These are phyloP conservation scores for Rheum nobile DNA, from an alignment of 148 eudicot species.

Conservation along the genomic window DNA sequence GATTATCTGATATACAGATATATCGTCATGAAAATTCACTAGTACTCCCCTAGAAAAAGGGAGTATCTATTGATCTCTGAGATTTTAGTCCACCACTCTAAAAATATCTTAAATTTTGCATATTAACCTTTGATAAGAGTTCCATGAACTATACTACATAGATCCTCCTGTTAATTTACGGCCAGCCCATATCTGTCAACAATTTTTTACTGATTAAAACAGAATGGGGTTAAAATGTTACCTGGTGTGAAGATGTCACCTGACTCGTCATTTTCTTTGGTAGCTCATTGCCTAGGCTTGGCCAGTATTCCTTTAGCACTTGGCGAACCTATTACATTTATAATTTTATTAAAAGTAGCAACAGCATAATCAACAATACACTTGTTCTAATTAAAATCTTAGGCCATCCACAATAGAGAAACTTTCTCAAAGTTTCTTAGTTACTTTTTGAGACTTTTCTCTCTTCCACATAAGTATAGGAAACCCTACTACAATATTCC, in stretches of 20 bases:
- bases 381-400: conserved; percentile 5
- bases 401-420: too few species aligned
- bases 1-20: background rate
- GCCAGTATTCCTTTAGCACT: conserved; percentile 53
- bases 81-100: background rate
- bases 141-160: background rate
- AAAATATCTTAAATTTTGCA: too few species aligned
- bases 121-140: background rate
- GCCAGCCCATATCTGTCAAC: background rate
- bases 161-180: background rate
- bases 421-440: too few species aligned
- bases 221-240: conserved; percentile 13
- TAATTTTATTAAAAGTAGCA: conserved; percentile 8
- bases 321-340: conserved; percentile 53
- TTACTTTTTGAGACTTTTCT: too few species aligned
- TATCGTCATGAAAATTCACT: background rate
- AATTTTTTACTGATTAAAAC: background rate
- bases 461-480: too few species aligned
- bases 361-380: background rate
- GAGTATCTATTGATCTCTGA: background rate
- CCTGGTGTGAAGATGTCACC: conserved; percentile 37
- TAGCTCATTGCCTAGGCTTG: conserved; percentile 47
- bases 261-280: conserved; percentile 36
- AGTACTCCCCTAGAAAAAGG: background rate
- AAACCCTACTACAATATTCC: too few species aligned